These are phyloP conservation scores for Echinochloa phyllopogon DNA, from an alignment of 176 grass and related monocot genomes.

Conservation along the genomic window DNA sequence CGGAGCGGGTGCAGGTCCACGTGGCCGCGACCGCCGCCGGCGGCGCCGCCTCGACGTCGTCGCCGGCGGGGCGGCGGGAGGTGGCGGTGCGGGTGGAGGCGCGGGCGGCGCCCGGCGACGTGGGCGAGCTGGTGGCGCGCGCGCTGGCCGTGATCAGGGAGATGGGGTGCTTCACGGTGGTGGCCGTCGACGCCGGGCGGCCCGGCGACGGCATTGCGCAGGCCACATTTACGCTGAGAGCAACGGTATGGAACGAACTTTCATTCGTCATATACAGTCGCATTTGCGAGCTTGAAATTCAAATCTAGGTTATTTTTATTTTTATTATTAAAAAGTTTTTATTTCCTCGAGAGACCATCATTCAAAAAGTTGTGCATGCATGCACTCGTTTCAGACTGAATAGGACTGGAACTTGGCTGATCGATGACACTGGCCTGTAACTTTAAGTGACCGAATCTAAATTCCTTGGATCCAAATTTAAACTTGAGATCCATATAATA, in stretches of 20 bases:
- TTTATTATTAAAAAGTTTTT: no score
- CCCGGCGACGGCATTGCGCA: constrained; percentile 11
- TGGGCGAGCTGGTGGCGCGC: constrained; percentile 50
- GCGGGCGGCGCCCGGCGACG: constrained; percentile 35
- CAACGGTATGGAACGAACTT: constrained; percentile 36
- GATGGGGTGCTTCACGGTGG: constrained; percentile 33
- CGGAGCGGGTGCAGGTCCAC: constrained; percentile 45
- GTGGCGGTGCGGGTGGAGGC: constrained; percentile 43
- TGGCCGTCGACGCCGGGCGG: constrained; percentile 31
- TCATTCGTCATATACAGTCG: no score
- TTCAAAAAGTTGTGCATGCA: no score
- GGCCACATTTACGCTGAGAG: constrained; percentile 40
- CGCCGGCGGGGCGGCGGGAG: background rate
- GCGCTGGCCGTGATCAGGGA: constrained; percentile 47
- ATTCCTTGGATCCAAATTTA: no score
- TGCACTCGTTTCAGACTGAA: no score
- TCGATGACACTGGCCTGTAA: no score
- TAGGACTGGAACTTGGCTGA: no score
- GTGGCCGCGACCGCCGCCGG: background rate
- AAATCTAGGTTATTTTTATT: no score
- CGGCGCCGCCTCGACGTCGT: background rate
- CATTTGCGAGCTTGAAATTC: no score
- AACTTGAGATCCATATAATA: no score
- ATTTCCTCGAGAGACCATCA: no score
- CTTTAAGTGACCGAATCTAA: no score